A percentile compares a stretch with the other conserved stretches of the same genome.
phyloP scores from a whole-genome alignment of 164 flowering plant species.

The Dillenia turbinata region DNA sequence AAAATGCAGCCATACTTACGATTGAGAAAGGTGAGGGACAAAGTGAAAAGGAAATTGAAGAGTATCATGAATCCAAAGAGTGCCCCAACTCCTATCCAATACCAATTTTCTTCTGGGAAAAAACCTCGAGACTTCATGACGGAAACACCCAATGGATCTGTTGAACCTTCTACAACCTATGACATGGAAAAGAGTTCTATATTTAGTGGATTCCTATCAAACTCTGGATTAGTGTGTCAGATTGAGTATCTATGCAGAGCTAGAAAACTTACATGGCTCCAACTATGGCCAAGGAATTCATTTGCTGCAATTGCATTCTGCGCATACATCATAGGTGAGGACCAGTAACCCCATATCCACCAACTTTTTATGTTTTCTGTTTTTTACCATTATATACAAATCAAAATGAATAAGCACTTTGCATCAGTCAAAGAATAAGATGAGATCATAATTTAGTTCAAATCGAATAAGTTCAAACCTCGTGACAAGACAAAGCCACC shows the following conservation, averaged over 20 bases:
- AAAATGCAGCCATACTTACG: slow-evolving; percentile 10
- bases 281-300: slow-evolving; percentile 42
- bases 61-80: slow-evolving; percentile 16
- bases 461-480: slow-evolving; percentile 23
- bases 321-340: slow-evolving; percentile 50
- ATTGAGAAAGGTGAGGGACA: slow-evolving; percentile 18
- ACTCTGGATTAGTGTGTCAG: not conserved
- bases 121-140: slow-evolving; percentile 17
- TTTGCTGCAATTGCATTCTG: slow-evolving; percentile 44
- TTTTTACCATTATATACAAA: not conserved
- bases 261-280: slow-evolving; percentile 31
- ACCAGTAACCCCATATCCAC: slow-evolving; percentile 68
- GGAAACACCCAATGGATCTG: slow-evolving; percentile 13
- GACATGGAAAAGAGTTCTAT: not conserved
- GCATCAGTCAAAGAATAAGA: not conserved
- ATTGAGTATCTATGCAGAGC: too few relatives aligned
- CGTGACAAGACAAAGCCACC: slow-evolving; percentile 46
- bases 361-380: slow-evolving; percentile 48
- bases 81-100: slow-evolving; percentile 27
- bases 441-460: not conserved
- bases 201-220: not conserved
- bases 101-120: slow-evolving; percentile 17
- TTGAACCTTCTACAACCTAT: slow-evolving; percentile 8
- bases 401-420: not conserved
- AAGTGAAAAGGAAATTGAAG: slow-evolving; percentile 12